phyloP scores from a whole-genome alignment of 148 eudicot species.

The Fagopyrum homotropicum region DNA sequence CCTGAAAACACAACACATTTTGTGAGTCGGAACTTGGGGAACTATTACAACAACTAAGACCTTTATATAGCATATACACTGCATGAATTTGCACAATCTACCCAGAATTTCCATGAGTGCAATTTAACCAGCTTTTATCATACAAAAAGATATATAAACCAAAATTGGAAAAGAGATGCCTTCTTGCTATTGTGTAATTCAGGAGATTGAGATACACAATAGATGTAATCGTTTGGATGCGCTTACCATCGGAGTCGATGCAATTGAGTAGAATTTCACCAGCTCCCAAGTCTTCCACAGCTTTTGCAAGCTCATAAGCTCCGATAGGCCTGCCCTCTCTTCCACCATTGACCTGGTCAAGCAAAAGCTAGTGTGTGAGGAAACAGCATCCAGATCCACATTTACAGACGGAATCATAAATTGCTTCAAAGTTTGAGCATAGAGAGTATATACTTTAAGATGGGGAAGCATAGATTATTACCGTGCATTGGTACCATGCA shows the following conservation, averaged over 20 bases:
- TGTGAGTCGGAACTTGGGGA: background rate
- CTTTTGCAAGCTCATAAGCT: slow-evolving; percentile 98
- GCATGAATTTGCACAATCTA: background rate
- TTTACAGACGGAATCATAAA: background rate
- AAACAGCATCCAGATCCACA: background rate
- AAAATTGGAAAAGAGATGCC: background rate
- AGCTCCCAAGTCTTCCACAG: slow-evolving; percentile 95
- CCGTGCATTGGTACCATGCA: slow-evolving; percentile 99
- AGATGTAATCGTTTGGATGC: background rate
- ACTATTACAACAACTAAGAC: background rate
- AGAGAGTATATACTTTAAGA: background rate
- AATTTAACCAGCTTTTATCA: background rate
- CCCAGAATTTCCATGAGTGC: background rate
- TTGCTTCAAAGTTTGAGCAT: background rate
- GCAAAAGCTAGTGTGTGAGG: background rate
- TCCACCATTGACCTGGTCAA: slow-evolving; percentile 83
- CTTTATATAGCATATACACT: background rate
- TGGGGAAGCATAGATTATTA: slow-evolving; percentile 18
- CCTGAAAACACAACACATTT: slow-evolving; percentile 33
- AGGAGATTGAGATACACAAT: background rate
- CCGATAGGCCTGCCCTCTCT: slow-evolving; percentile 93
- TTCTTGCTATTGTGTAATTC: background rate
- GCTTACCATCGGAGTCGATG: slow-evolving; percentile 93
- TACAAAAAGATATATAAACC: background rate
- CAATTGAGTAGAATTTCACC: slow-evolving; percentile 95